Evolutionary conservation across 2,329 filamentous ascomycete species (phyloP).

Genomic region (Tolypocladium album): DNA sequence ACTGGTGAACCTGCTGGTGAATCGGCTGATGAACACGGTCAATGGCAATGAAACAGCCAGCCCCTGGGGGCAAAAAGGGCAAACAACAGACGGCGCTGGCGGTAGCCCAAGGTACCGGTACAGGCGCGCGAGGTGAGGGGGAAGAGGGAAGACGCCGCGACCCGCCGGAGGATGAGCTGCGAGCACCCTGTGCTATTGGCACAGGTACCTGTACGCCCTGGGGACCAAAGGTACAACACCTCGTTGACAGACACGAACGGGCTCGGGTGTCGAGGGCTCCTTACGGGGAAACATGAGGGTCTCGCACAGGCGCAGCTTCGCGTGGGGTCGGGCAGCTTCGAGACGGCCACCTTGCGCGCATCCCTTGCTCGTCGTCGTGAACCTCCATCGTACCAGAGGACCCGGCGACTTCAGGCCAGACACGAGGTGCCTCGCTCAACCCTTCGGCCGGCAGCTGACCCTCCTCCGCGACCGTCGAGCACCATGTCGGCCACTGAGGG

Average conservation of each 20-base stretch:
- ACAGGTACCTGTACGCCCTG: neutral
- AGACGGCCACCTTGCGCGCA: neutral
- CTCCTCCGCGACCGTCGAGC: neutral
- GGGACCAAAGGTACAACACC: neutral
- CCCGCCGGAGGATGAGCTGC: neutral
- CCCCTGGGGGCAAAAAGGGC: neutral
- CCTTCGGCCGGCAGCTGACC: neutral
- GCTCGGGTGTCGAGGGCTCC: neutral
- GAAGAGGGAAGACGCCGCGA: neutral
- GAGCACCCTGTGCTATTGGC: neutral
- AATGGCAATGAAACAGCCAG: neutral
- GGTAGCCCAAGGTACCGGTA: neutral
- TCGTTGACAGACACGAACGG: neutral
- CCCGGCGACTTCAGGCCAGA: neutral
- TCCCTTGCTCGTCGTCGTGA: neutral
- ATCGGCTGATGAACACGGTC: neutral
- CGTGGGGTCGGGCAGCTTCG: neutral
- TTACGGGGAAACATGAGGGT: neutral
- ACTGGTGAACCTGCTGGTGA: neutral
- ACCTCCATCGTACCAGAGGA: neutral
- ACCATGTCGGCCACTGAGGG: neutral
- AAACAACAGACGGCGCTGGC: neutral
- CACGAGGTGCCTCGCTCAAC: neutral
- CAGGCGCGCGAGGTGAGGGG: neutral
- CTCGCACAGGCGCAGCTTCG: neutral